Conservation (phyloP, 1,139 yeast species). For the Saccharomyces pastorianus region DNA sequence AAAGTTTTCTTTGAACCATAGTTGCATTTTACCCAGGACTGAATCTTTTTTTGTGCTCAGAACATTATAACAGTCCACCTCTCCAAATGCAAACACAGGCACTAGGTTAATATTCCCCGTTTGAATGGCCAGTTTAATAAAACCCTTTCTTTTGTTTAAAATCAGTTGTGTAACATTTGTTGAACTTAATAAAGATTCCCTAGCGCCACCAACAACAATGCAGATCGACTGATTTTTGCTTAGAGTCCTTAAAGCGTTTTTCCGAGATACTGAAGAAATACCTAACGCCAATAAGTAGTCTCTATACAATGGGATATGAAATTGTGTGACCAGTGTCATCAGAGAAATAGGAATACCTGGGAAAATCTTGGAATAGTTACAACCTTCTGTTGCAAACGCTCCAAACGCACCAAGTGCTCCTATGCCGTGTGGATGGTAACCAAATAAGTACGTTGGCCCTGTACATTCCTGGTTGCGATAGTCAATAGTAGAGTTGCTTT, state of each 20-base stretch:
- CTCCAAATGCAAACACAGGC: conserved; percentile 90
- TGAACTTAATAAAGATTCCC: conserved; percentile 69
- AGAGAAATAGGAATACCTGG: conserved; percentile 79
- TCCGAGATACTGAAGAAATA: conserved; percentile 73
- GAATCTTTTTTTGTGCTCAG: conserved; percentile 49
- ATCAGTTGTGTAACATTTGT: conserved; percentile 59
- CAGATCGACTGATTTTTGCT: conserved; percentile 70
- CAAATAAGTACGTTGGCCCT: conserved; percentile 80
- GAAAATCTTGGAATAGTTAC: conserved; percentile 55
- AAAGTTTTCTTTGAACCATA: conserved; percentile 57
- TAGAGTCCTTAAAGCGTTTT: conserved; percentile 60
- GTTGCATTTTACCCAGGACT: conserved; percentile 49
- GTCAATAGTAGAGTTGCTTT: conserved; percentile 10
- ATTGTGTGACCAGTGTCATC: conserved; percentile 76
- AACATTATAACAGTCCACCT: conserved; percentile 69
- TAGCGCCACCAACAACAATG: conserved; percentile 93
- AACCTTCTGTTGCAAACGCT: conserved; percentile 73
- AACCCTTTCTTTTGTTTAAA: conserved; percentile 74
- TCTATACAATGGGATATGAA: conserved; percentile 77
- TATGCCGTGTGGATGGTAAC: conserved; percentile 96
- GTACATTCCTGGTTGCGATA: conserved; percentile 24
- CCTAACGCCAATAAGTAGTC: conserved; percentile 81
- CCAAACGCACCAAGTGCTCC: conserved; percentile 91
- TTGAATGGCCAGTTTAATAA: conserved; percentile 76
- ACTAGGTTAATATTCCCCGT: conserved; percentile 72